Evolutionary conservation across 371 early-diverging fungal genomes (phyloP), one percentile per base, ranked within the genome.

Genomic region (Mucor sp.): DNA sequence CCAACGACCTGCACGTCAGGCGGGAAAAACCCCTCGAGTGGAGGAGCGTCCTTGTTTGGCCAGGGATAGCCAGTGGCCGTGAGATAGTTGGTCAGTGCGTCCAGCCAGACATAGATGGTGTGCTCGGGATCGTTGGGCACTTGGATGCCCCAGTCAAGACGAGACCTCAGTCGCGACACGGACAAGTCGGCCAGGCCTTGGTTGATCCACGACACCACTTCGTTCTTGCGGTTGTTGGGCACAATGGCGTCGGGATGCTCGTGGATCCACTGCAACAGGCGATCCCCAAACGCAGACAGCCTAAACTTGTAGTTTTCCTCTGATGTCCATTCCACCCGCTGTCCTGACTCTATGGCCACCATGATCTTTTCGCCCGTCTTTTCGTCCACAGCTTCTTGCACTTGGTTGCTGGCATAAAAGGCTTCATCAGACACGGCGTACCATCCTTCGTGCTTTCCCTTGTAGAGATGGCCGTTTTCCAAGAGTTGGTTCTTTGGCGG

Each of bases 31-130:
- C 74, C 69, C 25, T 73, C 73, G 14, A 65, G 47, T 6, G 27
- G 15, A 3, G 50, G n/a, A n/a, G n/a, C 25, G 33, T 70, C 68
- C 32, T 65, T 58, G n/a, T n/a, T n/a, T 23, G 59, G 58, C 90
- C 91, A 89, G 14, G 96, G 95, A 71, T 89, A 97, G 12, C 94
- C 94, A 44, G 90, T 83, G 0, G 91, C 93, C 0, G 97, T 97
- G 25, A 95, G 75, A 72, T 98, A 98, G 72, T 96, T 97, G 58
- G 91, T 87, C 25, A 98, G 85, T 2, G 99, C 99, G 70, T 98
- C 99, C 53, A 98, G 79, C 99, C 99, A 98, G 17, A 98, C 99
- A 72, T 98, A 98, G 37, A 98, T 89, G 9, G 94, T 92, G 65
- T 98, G 99, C 8, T 86, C 83, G 3, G 88, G 81, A 74, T 97